Evolutionary conservation across 345 rosid species (phyloP), one percentile per base, ranked within the genome.

Genomic region (Zanthoxylum bungeanum): DNA sequence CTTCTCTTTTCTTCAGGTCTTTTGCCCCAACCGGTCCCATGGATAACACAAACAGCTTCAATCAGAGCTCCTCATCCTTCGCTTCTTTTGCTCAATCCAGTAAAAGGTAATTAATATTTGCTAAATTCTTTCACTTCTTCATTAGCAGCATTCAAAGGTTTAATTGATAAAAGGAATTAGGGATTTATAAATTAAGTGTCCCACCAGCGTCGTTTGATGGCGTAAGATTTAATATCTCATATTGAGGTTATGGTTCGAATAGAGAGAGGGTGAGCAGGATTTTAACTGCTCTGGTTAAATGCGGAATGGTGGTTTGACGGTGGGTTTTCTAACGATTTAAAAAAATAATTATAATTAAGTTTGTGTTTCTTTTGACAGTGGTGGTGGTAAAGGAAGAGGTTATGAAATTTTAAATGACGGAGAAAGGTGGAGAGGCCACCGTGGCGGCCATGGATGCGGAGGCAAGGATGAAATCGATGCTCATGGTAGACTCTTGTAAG

Each of bases 401-500:
- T 19, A 44, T 44, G 49, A 44, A 17, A 44, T 44, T 44, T 12
- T 12, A 44, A 44, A 44, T 44, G 49, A 44, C 0, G 49, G 49
- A 44, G 49, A 44, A 44, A 42, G 47, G 14, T 12, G 49, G 49
- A 44, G 19, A 14, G 16, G 49, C 6, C n/a, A n/a, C n/a, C 19
- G 49, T 14, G 49, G 49, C 5, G 7, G 7, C 19, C n/a, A n/a
- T n/a, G 2, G n/a, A 5, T 7, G 37, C 37, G 4, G 49, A 17
- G 4, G 19, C 52, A 84, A 78, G 68, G 96, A 89, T 76, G 89
- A 71, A 73, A 84, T 94, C 34, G 90, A 89, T 78, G 88, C 97
- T 8, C 97, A 90, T 81, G 99, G 99, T 64, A 81, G 98, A 81
- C 90, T 95, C 17, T 62, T 95, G 99, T 92, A 80, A 92, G 93